Evolutionary conservation across 495 filamentous ascomycete genomes (phyloP).

Genomic region (Aspergillus sparsus): DNA sequence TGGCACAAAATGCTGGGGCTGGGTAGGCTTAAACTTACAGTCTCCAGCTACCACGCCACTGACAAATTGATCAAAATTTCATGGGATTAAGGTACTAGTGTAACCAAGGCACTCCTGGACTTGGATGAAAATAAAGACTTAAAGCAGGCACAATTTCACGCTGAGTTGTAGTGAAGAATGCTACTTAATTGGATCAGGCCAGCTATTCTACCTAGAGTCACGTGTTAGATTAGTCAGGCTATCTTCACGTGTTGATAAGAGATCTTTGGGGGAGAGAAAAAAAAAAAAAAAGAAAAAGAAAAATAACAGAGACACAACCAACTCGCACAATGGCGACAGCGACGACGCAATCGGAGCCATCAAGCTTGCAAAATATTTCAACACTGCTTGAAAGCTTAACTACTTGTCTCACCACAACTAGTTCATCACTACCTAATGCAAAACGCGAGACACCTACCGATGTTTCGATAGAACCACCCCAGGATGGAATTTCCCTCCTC

Average conservation of each 20-base stretch:
- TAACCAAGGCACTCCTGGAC: conserved; percentile 2
- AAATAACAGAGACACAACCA: conserved; percentile 12
- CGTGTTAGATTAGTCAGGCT: conserved; percentile 22
- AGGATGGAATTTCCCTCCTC: conserved; percentile 89
- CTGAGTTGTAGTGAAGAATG: conserved; percentile 11
- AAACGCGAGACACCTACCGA: conserved; percentile 37
- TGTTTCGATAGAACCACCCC: conserved; percentile 59
- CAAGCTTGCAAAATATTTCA: conserved; percentile 41
- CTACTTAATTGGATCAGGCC: conserved; percentile 16
- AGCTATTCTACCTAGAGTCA: conserved; percentile 22
- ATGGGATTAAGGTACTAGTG: conserved; percentile 8
- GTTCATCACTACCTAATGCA: conserved; percentile 60
- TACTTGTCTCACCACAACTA: conserved; percentile 60
- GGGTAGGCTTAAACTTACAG: conserved; percentile 23
- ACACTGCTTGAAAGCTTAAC: conserved; percentile 63
- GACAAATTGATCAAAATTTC: conserved; percentile 14
- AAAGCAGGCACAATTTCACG: conserved; percentile 1
- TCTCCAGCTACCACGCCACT: conserved; percentile 26
- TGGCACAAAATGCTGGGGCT: conserved; percentile 13
- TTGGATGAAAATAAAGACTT: neutral
- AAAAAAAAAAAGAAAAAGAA: neutral
- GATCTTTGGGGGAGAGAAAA: conserved; percentile 13
- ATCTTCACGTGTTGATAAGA: conserved; percentile 45
- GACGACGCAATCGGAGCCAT: conserved; percentile 24
- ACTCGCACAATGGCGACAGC: conserved; percentile 31